phyloP scores from a whole-genome alignment of 208 protist species.

The Vickermania spadyakhi region DNA sequence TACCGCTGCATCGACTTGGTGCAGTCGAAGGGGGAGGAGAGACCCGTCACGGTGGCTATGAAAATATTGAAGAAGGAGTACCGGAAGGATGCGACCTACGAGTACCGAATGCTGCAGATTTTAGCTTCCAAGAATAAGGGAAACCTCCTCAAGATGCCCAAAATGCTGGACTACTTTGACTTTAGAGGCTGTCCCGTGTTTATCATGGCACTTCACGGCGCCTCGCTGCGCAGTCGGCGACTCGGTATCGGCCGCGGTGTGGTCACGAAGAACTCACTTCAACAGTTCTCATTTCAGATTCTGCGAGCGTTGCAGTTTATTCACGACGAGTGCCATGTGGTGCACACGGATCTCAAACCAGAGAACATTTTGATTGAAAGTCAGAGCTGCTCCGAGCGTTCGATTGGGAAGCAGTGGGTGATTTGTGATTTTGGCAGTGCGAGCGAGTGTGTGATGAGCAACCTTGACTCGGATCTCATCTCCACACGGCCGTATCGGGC shows the following conservation, averaged over 20 bases:
- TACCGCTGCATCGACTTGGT: conserved; percentile 47
- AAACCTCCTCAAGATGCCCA: conserved; percentile 25
- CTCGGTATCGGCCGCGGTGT: conserved; percentile 55
- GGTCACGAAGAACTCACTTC: conserved; percentile 40
- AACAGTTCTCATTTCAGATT: conserved; percentile 56
- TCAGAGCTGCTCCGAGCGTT: conserved; percentile 27
- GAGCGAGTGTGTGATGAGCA: conserved; percentile 52
- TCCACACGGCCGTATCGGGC: conserved; percentile 89
- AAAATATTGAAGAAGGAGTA: conserved; percentile 84
- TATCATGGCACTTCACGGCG: conserved; percentile 73
- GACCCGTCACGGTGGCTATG: conserved; percentile 34
- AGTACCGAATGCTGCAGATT: conserved; percentile 63
- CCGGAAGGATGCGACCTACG: conserved; percentile 61
- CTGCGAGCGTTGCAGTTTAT: conserved; percentile 70
- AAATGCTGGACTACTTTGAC: conserved; percentile 73
- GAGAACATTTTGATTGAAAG: conserved; percentile 94
- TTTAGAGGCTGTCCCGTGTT: conserved; percentile 62
- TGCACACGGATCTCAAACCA: conserved; percentile 96
- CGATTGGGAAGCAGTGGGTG: conserved; percentile 51
- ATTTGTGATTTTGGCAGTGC: conserved; percentile 88
- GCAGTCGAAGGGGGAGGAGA: conserved; percentile 3
- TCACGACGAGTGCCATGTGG: conserved; percentile 81
- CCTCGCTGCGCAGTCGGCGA: conserved; percentile 46
- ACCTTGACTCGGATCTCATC: conserved; percentile 73
- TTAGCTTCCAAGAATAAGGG: conserved; percentile 37